A percentile compares a stretch with the other conserved stretches of the same genome.
phyloP scores from a whole-genome alignment of 805 yeast genomes.

The Pichia thaimueangensis region DNA sequence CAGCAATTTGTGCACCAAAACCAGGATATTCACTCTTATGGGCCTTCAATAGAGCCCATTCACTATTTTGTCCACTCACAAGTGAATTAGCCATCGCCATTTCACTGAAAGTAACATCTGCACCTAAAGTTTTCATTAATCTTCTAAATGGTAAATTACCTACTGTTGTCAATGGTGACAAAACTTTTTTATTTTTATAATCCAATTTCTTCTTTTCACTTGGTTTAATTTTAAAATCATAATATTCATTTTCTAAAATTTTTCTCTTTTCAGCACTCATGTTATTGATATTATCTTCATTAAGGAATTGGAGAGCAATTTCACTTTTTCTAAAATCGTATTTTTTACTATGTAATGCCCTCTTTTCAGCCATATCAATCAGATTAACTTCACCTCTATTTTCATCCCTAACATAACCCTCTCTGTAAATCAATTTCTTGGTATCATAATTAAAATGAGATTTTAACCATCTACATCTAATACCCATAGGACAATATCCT shows the following conservation, averaged over 20 bases:
- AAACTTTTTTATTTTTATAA: constrained; percentile 68
- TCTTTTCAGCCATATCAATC: constrained; percentile 41
- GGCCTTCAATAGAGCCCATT: constrained; percentile 96
- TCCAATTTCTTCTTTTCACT: constrained; percentile 77
- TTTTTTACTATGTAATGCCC: constrained; percentile 52
- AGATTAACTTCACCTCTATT: constrained; percentile 55
- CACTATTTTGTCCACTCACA: constrained; percentile 84
- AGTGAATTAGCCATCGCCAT: constrained; percentile 89
- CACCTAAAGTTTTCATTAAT: constrained; percentile 83
- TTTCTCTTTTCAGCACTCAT: constrained; percentile 25
- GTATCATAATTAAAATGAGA: constrained; percentile 55
- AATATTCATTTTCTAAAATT: constrained; percentile 43
- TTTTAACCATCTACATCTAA: constrained; percentile 85
- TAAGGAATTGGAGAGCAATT: constrained; percentile 37
- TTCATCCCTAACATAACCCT: constrained; percentile 28
- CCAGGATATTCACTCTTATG: constrained; percentile 78
- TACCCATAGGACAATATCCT: constrained; percentile 89
- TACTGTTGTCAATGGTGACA: constrained; percentile 95
- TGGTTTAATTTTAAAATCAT: constrained; percentile 71
- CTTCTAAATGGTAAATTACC: constrained; percentile 95
- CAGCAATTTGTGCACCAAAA: constrained; percentile 90
- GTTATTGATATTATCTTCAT: constrained; percentile 43
- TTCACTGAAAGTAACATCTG: constrained; percentile 89
- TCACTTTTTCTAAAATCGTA: constrained; percentile 54
- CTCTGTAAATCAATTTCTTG: constrained; percentile 39